Base-by-base conservation (phyloP, 148 eudicot species). In the Hydrangea macrophylla region DNA sequence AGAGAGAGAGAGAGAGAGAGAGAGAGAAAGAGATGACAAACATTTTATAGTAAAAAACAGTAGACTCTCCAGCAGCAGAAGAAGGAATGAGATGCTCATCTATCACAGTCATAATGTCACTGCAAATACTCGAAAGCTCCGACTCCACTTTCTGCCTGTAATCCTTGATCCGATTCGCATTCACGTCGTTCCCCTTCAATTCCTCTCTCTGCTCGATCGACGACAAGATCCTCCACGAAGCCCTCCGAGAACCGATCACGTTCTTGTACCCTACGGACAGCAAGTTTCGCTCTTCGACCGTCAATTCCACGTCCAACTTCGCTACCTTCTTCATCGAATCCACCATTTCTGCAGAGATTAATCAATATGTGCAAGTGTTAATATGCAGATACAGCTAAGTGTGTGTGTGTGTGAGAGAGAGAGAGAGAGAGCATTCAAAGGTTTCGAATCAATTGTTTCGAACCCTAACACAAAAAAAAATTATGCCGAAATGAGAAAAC, bases 81-180 rank as follows among this genome's bases (percentile, higher is more conserved):
- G 81, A 77, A 58, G 81, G 81, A 77, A 77, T 68, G 64, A 77
- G 81, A 77, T 77, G 81, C 35, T 77, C 81, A 58, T 77, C 76
- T 0, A 77, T 72, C 30, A 77, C 76, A 68, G 67, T 51, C 81
- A 77, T 77, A 44, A 77, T 77, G 53, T 77, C 81, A 12, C 64
- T 54, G 50, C 76, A 77, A 50, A 77, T 73, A 39, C 35, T 50
- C 0, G 81, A 61, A 37, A 77, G 69, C 77, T 73, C 81, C n/a
- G 31, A 26, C 39, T 77, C 81, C 72, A 77, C 77, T 59, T 77
- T 77, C 60, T 73, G 73, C 72, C 81, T 72, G 58, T 77, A 77
- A 36, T 73, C 73, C 70, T 58, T 77, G 70, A 77, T 77, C 70
- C 75, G 77, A 59, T 77, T 77, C 2, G 53, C 77, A 13, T 77